Evolutionary conservation across 1,284 basidiomycete genomes (phyloP), one percentile per base, ranked within the genome.

Genomic region (Butyriboletus appendiculatus): DNA sequence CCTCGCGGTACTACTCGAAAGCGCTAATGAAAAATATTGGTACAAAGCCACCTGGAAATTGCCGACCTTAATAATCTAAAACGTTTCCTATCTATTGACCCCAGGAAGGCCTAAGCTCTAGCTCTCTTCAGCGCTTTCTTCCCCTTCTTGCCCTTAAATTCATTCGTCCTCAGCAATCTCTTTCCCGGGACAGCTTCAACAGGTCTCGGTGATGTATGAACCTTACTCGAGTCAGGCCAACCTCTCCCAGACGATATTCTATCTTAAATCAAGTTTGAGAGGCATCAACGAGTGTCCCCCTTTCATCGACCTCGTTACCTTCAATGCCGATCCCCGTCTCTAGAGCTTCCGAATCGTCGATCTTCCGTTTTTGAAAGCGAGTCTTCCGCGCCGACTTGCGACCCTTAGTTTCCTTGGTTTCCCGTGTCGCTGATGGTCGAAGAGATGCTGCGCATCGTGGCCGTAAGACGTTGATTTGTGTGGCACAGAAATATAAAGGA

Each of bases 371-470:
- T 30, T 51, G 56, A 12, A 56, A 52, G 39, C 65, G 67, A 1
- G 58, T 59, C 45, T 68, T 73, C 40, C 67, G 75, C 58, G 59
- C 72, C 0, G 79, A 80, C 60, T 84, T 84, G 45, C 81, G 75
- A 15, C 81, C 81, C 35, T 76, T 78, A 0, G 80, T 85, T 55
- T 76, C 74, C 59, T 76, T 77, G 2, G 74, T 77, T 55, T 75
- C 76, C 41, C 76, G 76, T 20, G 67, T 69, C 41, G 75, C 75
- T 5, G 82, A 78, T 11, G 84, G 84, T 32, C 84, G 76, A 12
- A 86, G 75, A 42, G 78, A 82, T 48, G 66, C 81, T 58, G 37
- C 20, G 40, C 32, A 32, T 40, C 12, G n/a, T 11, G 28, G 14
- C 35, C 18, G 38, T 30, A 16, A 46, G 18, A 16, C 14, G 6